Conservation (phyloP, 768 basidiomycete genomes). For the Hortiboletus flavorubellus region DNA sequence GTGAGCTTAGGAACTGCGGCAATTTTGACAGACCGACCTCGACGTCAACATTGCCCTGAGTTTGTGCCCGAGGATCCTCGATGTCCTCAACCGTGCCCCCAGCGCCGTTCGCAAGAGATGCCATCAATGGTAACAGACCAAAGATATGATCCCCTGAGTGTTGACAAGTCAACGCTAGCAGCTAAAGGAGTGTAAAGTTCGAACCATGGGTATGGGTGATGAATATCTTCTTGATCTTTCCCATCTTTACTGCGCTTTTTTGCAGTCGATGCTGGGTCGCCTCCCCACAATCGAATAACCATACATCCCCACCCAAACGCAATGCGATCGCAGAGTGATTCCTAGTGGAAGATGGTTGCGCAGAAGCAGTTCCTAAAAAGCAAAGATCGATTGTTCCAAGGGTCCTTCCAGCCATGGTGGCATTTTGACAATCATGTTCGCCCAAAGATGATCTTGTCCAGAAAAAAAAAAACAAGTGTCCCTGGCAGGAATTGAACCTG, state of each 20-base stretch:
- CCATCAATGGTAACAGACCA: conserved; percentile 66
- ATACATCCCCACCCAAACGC: conserved; percentile 64
- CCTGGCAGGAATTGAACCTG: conserved; percentile 37
- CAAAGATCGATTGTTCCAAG: conserved; percentile 51
- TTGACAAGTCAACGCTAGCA: background rate
- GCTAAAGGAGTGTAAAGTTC: background rate
- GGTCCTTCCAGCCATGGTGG: conserved; percentile 16
- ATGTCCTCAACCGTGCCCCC: conserved; percentile 57
- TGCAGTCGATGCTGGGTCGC: conserved; percentile 79
- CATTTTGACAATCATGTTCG: background rate
- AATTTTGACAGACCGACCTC: conserved; percentile 15
- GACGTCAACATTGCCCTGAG: background rate
- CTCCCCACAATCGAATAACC: conserved; percentile 86
- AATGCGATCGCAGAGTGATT: conserved; percentile 75
- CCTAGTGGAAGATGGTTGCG: conserved; percentile 73
- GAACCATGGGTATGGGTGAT: conserved; percentile 87
- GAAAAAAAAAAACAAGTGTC: conserved; percentile 28
- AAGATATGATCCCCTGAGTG: conserved; percentile 78
- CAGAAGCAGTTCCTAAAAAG: conserved; percentile 80
- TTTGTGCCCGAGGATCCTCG: conserved; percentile 55
- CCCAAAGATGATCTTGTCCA: too few relatives aligned
- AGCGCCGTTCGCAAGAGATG: conserved; percentile 68
- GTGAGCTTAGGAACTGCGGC: conserved; percentile 8
- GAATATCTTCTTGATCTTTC: conserved; percentile 77
- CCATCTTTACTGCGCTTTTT: conserved; percentile 71